phyloP scores from a whole-genome alignment of 768 basidiomycete genomes.

The Boletus reticuloceps region DNA sequence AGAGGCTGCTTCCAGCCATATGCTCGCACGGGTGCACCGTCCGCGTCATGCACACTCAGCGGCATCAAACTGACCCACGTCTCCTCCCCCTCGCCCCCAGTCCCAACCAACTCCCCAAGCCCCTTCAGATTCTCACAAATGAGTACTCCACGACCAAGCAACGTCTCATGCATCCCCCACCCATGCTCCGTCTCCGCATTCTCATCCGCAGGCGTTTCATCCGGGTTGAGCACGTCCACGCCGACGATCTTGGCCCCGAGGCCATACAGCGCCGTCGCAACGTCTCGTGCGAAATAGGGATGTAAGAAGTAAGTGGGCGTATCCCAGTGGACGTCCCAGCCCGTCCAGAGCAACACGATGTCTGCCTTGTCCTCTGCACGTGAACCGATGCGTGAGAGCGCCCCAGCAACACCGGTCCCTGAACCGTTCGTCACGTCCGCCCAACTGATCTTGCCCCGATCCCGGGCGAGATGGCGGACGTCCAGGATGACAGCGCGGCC shows the following conservation, averaged over 20 bases:
- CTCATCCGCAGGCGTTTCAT: constrained; percentile 45
- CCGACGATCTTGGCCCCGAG: constrained; percentile 58
- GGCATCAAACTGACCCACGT: constrained; percentile 57
- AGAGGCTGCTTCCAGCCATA: constrained; percentile 46
- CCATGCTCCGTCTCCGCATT: constrained; percentile 11
- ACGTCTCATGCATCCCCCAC: constrained; percentile 54
- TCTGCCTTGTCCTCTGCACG: constrained; percentile 27
- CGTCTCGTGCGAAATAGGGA: constrained; percentile 57
- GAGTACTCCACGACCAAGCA: constrained; percentile 59
- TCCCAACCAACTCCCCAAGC: constrained; percentile 39
- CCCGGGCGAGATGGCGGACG: constrained; percentile 39
- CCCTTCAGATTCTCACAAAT: constrained; percentile 73
- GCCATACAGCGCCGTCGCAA: constrained; percentile 47
- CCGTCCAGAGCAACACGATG: constrained; percentile 61
- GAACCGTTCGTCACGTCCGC: constrained; percentile 15
- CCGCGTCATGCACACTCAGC: constrained; percentile 52
- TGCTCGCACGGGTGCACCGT: constrained; percentile 73
- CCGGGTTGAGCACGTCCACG: constrained; percentile 64
- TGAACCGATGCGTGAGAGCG: constrained; percentile 19
- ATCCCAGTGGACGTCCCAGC: constrained; percentile 61
- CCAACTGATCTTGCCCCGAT: constrained; percentile 57
- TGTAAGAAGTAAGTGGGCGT: constrained; percentile 54
- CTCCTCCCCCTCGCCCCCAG: constrained; percentile 17
- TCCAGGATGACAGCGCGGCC: constrained; percentile 58
- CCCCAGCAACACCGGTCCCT: not conserved